Base-by-base conservation (phyloP, 148 eudicot genomes). In the Polygonum maritimum region DNA sequence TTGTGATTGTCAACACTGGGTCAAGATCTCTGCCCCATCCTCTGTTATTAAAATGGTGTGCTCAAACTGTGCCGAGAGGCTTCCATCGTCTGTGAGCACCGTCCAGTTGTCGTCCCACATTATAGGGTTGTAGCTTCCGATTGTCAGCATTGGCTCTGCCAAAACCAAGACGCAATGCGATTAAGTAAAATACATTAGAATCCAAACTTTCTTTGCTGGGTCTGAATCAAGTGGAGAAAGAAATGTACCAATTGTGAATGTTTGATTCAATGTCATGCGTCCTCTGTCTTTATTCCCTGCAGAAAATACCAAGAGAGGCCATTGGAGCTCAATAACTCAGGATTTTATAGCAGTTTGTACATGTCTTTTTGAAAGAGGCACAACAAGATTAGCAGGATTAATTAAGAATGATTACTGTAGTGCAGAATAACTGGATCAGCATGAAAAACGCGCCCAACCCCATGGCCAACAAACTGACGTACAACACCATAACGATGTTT, bases 31-130 rank as follows among this genome's bases (percentile, higher is more conserved):
- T 39, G 93, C 97, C 62, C 99, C 98, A 13, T 85, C 82, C 26
- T 75, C 63, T 7, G 99, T 95, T 18, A 95, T 92, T 63, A 92
- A 80, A 80, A 95, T 67, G 58, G 99, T 95, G 63, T 95, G 99
- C 84, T 95, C 98, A 69, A 95, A 95, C 78, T 95, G 99, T 51
- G 99, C 98, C 0, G 97, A 92, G 22, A 92, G 85, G 82, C 98
- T 95, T 51, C 92, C 99, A 77, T 95, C 99, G 82, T 89, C 90
- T 0, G 99, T 95, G 21, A 95, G 97, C 6, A 95, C 92, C 0
- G 98, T 95, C 99, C 99, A 95, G 48, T 92, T 78, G 77, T 95
- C 97, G 16, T 95, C 91, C 99, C 99, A 95, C 82, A 92, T 92
- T 16, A 89, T 76, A 13, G 94, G 92, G 45, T 91, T 81, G 80